phyloP scores from a whole-genome alignment of 1,284 basidiomycete genomes.

The Rhodotorula sp. region DNA sequence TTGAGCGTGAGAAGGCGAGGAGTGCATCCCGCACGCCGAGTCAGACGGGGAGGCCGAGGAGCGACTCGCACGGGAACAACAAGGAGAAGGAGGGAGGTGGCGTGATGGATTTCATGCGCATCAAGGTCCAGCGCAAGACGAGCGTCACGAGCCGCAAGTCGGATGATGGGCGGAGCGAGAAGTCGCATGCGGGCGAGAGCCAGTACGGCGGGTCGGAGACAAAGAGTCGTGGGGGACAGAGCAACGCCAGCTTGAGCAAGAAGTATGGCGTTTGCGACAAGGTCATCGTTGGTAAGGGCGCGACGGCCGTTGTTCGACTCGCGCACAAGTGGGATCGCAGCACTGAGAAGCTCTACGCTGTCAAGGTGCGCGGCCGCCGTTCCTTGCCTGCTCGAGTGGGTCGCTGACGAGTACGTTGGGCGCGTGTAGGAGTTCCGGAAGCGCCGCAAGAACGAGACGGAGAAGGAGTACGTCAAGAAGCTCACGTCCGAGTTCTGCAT shows the following conservation, averaged over 20 bases:
- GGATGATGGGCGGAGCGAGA: constrained; percentile 41
- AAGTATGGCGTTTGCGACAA: constrained; percentile 98
- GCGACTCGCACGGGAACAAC: constrained; percentile 3
- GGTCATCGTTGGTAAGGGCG: constrained; percentile 94
- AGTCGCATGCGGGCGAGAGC: constrained; percentile 12
- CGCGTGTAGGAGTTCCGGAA: constrained; percentile 84
- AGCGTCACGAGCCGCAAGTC: constrained; percentile 29
- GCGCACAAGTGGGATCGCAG: constrained; percentile 98
- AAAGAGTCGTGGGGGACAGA: constrained; percentile 18
- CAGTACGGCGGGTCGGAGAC: constrained; percentile 36
- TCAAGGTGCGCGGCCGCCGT: constrained; percentile 66
- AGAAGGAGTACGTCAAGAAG: constrained; percentile 99
- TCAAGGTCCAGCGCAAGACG: constrained; percentile 39
- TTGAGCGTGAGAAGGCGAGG: background rate
- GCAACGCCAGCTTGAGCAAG: constrained; percentile 53
- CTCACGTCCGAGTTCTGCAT: constrained; percentile 99
- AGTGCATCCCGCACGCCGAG: constrained; percentile 13
- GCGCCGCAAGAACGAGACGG: constrained; percentile 94
- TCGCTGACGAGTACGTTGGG: background rate
- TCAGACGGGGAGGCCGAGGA: constrained; percentile 17
- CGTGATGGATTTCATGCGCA: constrained; percentile 41
- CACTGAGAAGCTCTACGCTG: constrained; percentile 97
- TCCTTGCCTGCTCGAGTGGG: background rate
- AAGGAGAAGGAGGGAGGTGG: constrained; percentile 24
- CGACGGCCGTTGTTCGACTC: constrained; percentile 90